Evolutionary conservation across 2,329 filamentous ascomycete species (phyloP), one percentile per base, ranked within the genome.

Genomic region (Fusarium cyanostomum): DNA sequence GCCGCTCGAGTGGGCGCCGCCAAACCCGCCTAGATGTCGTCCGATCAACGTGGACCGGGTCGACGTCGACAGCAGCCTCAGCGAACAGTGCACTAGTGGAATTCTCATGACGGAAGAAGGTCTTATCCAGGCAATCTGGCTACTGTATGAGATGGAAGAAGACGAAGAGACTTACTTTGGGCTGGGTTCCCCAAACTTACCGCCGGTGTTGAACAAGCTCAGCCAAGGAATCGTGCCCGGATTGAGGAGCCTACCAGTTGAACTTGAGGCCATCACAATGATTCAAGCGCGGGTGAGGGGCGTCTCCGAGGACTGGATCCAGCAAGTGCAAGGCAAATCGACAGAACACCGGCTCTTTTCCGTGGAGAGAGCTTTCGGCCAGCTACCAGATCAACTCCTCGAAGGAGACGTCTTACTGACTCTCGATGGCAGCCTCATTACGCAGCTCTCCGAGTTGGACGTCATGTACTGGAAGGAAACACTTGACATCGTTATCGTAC

Each of bases 331-430:
- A 64, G 92, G 92, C 61, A 97, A 98, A 75, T 90, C 92, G 24
- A 89, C 95, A 39, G 91, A 93, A 51, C 95, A 99, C 73, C 95
- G 98, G 77, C 86, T 99, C 16, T 99, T 99, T 81, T 97, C 98
- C 90, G 92, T 99, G 67, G 99, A 99, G 79, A 89, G 96, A 30
- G 88, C 85, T 0, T 89, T 89, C 64, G 86, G 78, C 73, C 21
- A 73, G 75, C 45, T 76, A 71, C 46, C 75, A 74, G 10, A 76
- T 76, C 85, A 88, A 9, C 84, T 99, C 6, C 82, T 91, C 26
- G 95, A 99, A 79, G 93, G 93, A 28, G 95, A 99, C 73, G 89
- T 99, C 46, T 87, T 99, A 52, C 84, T 99, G 52, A 96, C 92
- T 0, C 81, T 99, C 26, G 97, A 98, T 74, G 91, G 85, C 66